Base-by-base conservation (phyloP, 768 basidiomycete genomes). In the Cantharellus cinnabarinus region DNA sequence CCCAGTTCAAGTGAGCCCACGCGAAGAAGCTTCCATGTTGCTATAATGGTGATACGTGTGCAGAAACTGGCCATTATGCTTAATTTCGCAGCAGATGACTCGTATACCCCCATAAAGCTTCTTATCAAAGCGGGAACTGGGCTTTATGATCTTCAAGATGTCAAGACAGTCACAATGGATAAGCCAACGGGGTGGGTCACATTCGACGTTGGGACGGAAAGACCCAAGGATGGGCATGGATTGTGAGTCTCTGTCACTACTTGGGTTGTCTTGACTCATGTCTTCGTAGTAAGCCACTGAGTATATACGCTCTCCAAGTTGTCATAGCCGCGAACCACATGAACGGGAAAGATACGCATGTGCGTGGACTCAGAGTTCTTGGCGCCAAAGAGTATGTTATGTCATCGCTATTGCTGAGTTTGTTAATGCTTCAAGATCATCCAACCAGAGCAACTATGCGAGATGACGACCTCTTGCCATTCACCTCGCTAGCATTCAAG, bases 301-400 rank as follows among this genome's bases (percentile, higher is more conserved):
- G 85, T 63, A 87, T 89, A 2, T 91, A 94, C 66, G 79, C 97
- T 5, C 70, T 99, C 2, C 90, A 98, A 68, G 76, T 98, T 50
- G 83, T 93, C 60, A 78, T 99, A 55, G 75, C 90, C 10, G 81
- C 85, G 29, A 99, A 98, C 67, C 91, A 98, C 67, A 85, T 95
- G 83, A 97, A 93, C 65, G 95, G 95, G 3, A 98, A 98, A 68
- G 95, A 99, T 70, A 98, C 95, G 4, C 95, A 99, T 71, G 87
- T 99, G 15, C 80, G 95, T 7, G 93, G 94, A 2, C 70, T 98
- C 44, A 80, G 76, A 41, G 77, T 97, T n/a, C 79, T 89, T 58
- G 94, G 90, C 0, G 86, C 89, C 2, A 69, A 80, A 4, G 85
- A 84, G 93, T 93, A 37, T 7, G 52, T 54, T 7, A 67, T 61